phyloP scores from a whole-genome alignment of 1,284 basidiomycete species.

The Gymnopus androsaceus region DNA sequence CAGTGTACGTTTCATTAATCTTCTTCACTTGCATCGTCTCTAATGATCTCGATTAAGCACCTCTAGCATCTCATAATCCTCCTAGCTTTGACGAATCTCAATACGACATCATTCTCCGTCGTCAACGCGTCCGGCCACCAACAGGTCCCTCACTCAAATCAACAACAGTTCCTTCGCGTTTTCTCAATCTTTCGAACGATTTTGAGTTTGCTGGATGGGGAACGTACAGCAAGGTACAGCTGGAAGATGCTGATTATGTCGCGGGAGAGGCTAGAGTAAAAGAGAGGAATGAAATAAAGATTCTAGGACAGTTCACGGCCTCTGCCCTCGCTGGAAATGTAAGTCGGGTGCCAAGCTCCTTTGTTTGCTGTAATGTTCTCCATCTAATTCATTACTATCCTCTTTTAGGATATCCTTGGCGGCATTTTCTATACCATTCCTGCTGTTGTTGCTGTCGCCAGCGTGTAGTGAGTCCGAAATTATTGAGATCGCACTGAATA shows the following conservation, averaged over 20 bases:
- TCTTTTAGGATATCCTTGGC: slow-evolving; percentile 54
- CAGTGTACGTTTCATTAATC: not conserved
- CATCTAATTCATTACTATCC: no score
- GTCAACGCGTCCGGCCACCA: slow-evolving; percentile 50
- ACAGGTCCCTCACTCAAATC: slow-evolving; percentile 48
- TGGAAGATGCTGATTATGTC: slow-evolving; percentile 39
- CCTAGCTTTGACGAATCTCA: slow-evolving; percentile 50
- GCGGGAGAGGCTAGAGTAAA: slow-evolving; percentile 40
- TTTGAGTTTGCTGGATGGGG: slow-evolving; percentile 75
- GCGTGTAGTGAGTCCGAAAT: slow-evolving; percentile 49
- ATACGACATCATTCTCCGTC: slow-evolving; percentile 57
- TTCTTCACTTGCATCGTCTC: not conserved
- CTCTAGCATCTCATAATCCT: slow-evolving; percentile 21
- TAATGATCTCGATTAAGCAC: not conserved
- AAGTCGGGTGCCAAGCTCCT: not conserved
- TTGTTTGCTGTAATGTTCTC: no score
- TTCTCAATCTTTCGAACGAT: slow-evolving; percentile 61
- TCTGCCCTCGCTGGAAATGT: slow-evolving; percentile 67
- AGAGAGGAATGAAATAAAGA: slow-evolving; percentile 32
- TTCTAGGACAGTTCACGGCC: slow-evolving; percentile 58
- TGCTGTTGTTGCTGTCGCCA: slow-evolving; percentile 57
- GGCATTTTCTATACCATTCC: slow-evolving; percentile 74
- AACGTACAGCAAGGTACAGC: slow-evolving; percentile 43
- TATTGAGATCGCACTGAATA: not conserved
- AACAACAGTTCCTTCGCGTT: slow-evolving; percentile 53